Percentiles rank a stretch among this genome's conserved stretches.
These are phyloP conservation scores for Citropsis articulata DNA, from an alignment of 345 rosid genomes.

Conservation along the genomic window DNA sequence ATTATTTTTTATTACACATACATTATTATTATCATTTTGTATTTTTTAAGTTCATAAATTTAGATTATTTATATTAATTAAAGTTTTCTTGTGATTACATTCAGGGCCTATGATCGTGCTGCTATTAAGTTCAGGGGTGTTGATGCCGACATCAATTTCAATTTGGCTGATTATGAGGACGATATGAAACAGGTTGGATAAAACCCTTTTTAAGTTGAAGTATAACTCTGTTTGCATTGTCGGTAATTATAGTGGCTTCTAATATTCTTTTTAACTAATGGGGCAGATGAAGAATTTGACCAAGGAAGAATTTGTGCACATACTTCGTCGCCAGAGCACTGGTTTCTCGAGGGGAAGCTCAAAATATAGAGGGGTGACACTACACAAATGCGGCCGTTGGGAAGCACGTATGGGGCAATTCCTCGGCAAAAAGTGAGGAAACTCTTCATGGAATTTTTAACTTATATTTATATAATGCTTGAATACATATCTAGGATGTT, in stretches of 20 bases:
- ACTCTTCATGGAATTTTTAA: slow-evolving; percentile 18
- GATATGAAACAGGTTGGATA: slow-evolving; percentile 73
- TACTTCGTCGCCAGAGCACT: slow-evolving; percentile 92
- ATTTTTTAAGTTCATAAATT: not conserved
- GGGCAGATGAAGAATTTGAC: slow-evolving; percentile 62
- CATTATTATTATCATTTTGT: not conserved
- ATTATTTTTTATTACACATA: not conserved
- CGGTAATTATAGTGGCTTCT: slow-evolving; percentile 14
- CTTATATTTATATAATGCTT: slow-evolving; percentile 1
- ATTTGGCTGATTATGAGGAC: slow-evolving; percentile 75
- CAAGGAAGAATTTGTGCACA: slow-evolving; percentile 94
- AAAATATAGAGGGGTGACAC: slow-evolving; percentile 83
- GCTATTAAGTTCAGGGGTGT: slow-evolving; percentile 94
- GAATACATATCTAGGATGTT: slow-evolving; percentile 12
- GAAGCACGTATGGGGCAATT: slow-evolving; percentile 99
- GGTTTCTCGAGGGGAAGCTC: slow-evolving; percentile 94
- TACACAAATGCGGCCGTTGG: slow-evolving; percentile 96
- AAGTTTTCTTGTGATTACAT: slow-evolving; percentile 6
- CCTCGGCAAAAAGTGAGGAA: slow-evolving; percentile 91
- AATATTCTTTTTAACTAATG: slow-evolving; percentile 4
- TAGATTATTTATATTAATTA: not conserved
- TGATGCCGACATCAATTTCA: slow-evolving; percentile 93
- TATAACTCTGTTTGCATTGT: not conserved
- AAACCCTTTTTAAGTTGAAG: not conserved
- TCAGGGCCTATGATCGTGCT: slow-evolving; percentile 95